Evolutionary conservation across 208 protist species (phyloP).

Genomic region (Tritrichomonas musculus): DNA sequence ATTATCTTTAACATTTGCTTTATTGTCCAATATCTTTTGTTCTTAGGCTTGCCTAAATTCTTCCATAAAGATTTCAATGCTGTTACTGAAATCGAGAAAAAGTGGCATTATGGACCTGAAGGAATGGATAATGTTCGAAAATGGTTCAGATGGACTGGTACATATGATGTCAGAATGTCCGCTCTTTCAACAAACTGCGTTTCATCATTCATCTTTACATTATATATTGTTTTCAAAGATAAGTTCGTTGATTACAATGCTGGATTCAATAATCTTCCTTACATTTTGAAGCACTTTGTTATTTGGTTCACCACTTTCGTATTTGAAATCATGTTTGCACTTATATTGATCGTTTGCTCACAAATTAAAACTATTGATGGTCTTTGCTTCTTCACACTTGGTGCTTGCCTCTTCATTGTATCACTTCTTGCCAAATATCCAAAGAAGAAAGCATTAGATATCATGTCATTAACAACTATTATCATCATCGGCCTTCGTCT

Average conservation of each 20-base stretch:
- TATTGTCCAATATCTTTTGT: neutral
- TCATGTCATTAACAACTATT: too few species aligned
- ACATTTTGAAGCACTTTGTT: neutral
- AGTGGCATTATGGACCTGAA: too few species aligned
- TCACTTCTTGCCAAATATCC: neutral
- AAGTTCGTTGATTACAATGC: neutral
- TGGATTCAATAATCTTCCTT: neutral
- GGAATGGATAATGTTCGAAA: neutral
- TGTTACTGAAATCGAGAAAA: too few species aligned
- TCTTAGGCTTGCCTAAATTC: neutral
- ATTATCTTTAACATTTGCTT: slow-evolving; percentile 24
- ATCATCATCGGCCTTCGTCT: neutral
- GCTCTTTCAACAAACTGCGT: neutral
- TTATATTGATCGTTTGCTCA: neutral
- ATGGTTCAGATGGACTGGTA: neutral
- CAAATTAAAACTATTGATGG: neutral
- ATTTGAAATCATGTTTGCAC: neutral
- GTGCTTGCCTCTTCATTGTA: neutral
- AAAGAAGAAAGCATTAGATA: too few species aligned
- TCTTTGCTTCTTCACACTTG: neutral
- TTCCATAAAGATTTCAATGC: too few species aligned
- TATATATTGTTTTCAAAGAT: neutral
- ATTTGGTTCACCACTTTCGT: neutral
- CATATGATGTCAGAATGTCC: neutral
- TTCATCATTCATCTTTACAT: neutral